Evolutionary conservation across 768 basidiomycete genomes (phyloP).

Genomic region (Lentinula aciculospora): DNA sequence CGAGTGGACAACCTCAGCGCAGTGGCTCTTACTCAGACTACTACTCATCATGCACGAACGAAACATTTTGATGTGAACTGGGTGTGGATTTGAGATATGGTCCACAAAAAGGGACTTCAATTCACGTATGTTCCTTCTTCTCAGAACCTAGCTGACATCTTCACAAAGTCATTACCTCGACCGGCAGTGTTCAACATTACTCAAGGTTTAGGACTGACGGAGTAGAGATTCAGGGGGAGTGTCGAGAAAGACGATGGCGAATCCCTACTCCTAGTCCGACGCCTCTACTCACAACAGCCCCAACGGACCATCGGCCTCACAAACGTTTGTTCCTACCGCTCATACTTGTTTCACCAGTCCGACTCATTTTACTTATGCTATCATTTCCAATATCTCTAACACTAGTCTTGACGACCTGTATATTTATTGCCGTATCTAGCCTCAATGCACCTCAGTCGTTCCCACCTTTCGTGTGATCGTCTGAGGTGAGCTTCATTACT

Average conservation of each 20-base stretch:
- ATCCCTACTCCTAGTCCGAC: not conserved
- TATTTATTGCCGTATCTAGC: no score
- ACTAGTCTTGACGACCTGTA: no score
- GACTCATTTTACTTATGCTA: no score
- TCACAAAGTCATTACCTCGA: conserved; percentile 12
- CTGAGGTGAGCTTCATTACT: not conserved
- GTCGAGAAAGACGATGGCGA: not conserved
- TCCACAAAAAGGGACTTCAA: not conserved
- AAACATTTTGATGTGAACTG: conserved; percentile 25
- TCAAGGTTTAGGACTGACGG: not conserved
- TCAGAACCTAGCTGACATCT: conserved; percentile 9
- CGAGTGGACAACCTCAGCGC: conserved; percentile 22
- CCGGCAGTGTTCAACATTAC: not conserved
- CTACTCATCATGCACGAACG: conserved; percentile 18
- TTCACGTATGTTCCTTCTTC: conserved; percentile 5
- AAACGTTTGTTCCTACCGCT: no score
- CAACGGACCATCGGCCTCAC: no score
- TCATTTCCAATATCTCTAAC: no score
- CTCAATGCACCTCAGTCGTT: not conserved
- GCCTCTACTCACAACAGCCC: no score
- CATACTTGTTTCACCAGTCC: no score
- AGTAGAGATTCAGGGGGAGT: conserved; percentile 5
- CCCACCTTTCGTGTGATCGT: not conserved
- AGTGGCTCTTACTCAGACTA: conserved; percentile 21
- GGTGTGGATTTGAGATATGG: conserved; percentile 9